Percentiles rank a stretch among this genome's conserved stretches.
phyloP scores from a whole-genome alignment of 768 basidiomycete species.

The Trametes meyenii region DNA sequence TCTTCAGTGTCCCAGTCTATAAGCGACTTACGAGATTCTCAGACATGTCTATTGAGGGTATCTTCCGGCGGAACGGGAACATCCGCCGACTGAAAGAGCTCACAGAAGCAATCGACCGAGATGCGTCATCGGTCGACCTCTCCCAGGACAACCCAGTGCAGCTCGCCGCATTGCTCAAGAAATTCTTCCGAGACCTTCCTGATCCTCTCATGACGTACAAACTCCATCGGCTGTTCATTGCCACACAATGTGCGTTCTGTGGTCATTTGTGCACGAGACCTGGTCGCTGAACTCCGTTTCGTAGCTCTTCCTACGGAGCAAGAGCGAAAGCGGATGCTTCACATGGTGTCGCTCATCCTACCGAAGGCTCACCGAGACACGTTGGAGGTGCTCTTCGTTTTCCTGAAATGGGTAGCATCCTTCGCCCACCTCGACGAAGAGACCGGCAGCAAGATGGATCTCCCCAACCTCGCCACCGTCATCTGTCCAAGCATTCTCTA shows the following conservation, averaged over 20 bases:
- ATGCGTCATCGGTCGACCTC: constrained; percentile 88
- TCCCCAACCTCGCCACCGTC: constrained; percentile 93
- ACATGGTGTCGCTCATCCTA: constrained; percentile 82
- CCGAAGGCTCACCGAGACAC: constrained; percentile 96
- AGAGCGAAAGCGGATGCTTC: constrained; percentile 82
- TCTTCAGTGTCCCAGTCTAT: not conserved
- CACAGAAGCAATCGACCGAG: constrained; percentile 92
- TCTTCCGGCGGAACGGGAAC: constrained; percentile 98
- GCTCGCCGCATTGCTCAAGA: constrained; percentile 93
- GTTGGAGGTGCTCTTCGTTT: constrained; percentile 96
- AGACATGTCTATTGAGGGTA: constrained; percentile 99
- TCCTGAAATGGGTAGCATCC: constrained; percentile 99
- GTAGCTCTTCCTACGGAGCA: constrained; percentile 75
- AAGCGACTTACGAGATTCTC: constrained; percentile 3
- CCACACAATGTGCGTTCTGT: constrained; percentile 75
- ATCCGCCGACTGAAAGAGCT: constrained; percentile 91
- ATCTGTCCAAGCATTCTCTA: constrained; percentile 98
- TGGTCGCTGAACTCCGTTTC: constrained; percentile 22
- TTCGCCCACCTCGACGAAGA: constrained; percentile 78
- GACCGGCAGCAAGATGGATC: constrained; percentile 78
- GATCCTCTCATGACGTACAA: constrained; percentile 97
- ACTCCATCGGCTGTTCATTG: constrained; percentile 85
- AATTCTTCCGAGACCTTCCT: constrained; percentile 94
- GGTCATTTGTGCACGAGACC: not conserved
- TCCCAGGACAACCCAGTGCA: constrained; percentile 96